Conservation (phyloP, 805 yeast species). For the Ogataea salicorniae region DNA sequence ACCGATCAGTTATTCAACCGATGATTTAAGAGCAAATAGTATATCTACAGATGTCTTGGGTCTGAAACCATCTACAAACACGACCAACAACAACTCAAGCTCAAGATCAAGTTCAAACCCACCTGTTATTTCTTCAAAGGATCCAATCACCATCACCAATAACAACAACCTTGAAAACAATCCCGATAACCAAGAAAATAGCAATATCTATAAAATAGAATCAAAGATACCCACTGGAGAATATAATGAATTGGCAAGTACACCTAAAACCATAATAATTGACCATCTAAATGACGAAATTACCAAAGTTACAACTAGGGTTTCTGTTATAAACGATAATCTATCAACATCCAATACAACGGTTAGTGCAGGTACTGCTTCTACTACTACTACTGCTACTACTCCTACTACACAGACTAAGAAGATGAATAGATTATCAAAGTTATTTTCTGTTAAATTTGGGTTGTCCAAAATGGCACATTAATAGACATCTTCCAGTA, state of each 20-base stretch:
- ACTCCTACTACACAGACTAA: constrained; percentile 1
- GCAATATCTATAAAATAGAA: no score
- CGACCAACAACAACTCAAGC: background rate
- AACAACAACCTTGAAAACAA: no score
- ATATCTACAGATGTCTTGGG: background rate
- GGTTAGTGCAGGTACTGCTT: background rate
- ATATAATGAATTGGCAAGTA: no score
- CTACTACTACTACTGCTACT: background rate
- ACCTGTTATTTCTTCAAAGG: no score
- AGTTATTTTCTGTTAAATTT: constrained; percentile 21
- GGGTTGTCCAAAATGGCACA: constrained; percentile 17
- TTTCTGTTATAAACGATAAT: background rate
- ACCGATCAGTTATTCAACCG: constrained; percentile 4
- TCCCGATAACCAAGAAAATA: no score
- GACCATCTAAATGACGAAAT: no score
- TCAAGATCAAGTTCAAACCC: background rate
- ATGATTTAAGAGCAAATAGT: constrained; percentile 3
- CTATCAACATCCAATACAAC: background rate
- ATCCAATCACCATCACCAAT: no score
- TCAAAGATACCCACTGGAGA: no score
- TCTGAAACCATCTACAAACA: background rate
- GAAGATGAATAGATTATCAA: constrained; percentile 19
- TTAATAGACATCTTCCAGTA: background rate
- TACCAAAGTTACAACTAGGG: background rate
- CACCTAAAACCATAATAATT: no score